A percentile compares a stretch with the other conserved stretches of the same genome.
phyloP scores from a whole-genome alignment of 1,139 yeast genomes.

The Yamadazyma atmosphaerica region DNA sequence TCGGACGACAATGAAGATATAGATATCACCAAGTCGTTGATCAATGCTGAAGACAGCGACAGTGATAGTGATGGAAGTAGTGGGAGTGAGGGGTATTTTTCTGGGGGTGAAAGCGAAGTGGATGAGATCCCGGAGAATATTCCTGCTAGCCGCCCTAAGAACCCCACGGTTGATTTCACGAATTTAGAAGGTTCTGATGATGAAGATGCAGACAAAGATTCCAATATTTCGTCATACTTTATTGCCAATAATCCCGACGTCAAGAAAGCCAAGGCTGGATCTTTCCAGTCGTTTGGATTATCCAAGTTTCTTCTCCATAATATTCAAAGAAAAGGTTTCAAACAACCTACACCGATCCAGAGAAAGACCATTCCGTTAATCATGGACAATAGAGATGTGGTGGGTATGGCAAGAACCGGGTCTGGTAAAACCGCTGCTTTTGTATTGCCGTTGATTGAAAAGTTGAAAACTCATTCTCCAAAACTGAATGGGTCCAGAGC shows the following conservation, averaged over 20 bases:
- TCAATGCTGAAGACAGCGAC: not conserved
- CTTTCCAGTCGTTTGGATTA: slow-evolving; percentile 89
- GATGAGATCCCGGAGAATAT: slow-evolving; percentile 3
- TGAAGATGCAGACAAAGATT: slow-evolving; percentile 39
- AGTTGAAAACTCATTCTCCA: slow-evolving; percentile 75
- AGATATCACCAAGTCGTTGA: slow-evolving; percentile 1
- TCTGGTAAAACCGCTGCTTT: slow-evolving; percentile 97
- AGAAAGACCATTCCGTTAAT: slow-evolving; percentile 91
- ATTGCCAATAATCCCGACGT: slow-evolving; percentile 44
- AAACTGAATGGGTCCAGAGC: slow-evolving; percentile 79
- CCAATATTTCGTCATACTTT: slow-evolving; percentile 42
- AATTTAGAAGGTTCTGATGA: slow-evolving; percentile 70
- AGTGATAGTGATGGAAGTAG: slow-evolving; percentile 2
- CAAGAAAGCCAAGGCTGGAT: slow-evolving; percentile 73
- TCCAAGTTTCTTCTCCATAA: slow-evolving; percentile 70
- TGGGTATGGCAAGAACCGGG: slow-evolving; percentile 98
- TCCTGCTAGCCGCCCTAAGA: slow-evolving; percentile 6
- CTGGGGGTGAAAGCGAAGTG: not conserved
- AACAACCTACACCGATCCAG: slow-evolving; percentile 97
- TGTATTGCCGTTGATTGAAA: slow-evolving; percentile 88
- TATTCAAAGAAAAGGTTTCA: slow-evolving; percentile 82
- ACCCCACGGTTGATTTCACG: slow-evolving; percentile 36
- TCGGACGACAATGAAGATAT: not conserved
- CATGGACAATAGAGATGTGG: slow-evolving; percentile 87
- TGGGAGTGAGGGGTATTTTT: not conserved